These are phyloP conservation scores for Aureobasidium melanogenum DNA, from an alignment of 2,329 filamentous ascomycete genomes.

Conservation along the genomic window DNA sequence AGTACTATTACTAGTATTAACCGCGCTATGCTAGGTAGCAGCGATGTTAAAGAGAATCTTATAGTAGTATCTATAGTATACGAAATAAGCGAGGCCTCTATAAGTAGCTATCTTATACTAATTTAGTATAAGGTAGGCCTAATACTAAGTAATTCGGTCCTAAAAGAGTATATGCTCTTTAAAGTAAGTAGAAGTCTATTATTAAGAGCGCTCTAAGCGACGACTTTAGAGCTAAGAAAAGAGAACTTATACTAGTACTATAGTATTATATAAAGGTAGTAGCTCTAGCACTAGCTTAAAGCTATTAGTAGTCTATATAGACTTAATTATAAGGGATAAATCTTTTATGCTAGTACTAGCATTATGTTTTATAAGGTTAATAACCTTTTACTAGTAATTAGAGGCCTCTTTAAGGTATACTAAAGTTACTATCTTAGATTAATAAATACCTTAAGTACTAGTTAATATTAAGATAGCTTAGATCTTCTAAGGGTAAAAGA, in stretches of 20 bases:
- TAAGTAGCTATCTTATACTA: not conserved
- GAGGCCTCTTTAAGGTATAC: not conserved
- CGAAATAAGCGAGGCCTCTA: not conserved
- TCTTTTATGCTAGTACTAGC: not conserved
- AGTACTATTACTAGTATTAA: not conserved
- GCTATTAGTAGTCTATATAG: not conserved
- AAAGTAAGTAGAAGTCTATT: not conserved
- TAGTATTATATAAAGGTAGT: not conserved
- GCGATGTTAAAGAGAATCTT: not conserved
- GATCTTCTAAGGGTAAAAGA: not conserved
- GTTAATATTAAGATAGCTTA: not conserved
- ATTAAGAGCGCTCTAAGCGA: not conserved
- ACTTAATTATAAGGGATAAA: not conserved
- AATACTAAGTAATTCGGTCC: not conserved
- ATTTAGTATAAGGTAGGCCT: too few relatives aligned
- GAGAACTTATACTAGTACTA: too few relatives aligned
- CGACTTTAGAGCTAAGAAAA: not conserved
- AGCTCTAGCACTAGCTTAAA: not conserved
- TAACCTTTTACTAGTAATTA: not conserved
- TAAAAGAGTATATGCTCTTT: not conserved
- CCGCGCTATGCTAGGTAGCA: not conserved
- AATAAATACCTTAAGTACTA: not conserved
- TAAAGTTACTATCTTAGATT: not conserved
- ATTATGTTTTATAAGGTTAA: not conserved
- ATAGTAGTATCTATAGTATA: not conserved